A percentile compares a stretch with the other conserved stretches of the same genome.
Conservation (phyloP, 2,329 filamentous ascomycete species). For the Trichoderma asperellum region DNA sequence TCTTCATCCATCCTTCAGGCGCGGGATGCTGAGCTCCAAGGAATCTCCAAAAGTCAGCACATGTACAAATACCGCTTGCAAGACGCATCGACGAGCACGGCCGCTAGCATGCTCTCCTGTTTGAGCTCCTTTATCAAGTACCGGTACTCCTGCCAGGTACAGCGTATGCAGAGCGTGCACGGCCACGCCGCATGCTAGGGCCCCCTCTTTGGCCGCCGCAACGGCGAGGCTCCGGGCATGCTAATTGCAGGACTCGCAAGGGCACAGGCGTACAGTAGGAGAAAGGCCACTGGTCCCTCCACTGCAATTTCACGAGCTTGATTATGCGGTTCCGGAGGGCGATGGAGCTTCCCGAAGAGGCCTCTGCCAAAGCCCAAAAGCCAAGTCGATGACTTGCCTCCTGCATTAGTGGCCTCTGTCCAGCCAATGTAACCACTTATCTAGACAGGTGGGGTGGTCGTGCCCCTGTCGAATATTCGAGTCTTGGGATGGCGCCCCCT, state of each 20-base stretch:
- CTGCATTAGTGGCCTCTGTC: constrained; percentile 24
- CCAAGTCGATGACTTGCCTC: constrained; percentile 26
- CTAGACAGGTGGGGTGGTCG: constrained; percentile 15
- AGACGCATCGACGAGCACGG: constrained; percentile 13
- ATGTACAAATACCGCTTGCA: background rate
- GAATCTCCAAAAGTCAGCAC: background rate
- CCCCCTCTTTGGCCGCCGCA: background rate
- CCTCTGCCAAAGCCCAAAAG: constrained; percentile 5
- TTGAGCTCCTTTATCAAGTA: constrained; percentile 12
- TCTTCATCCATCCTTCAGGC: background rate
- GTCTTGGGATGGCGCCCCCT: constrained; percentile 19
- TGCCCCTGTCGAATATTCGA: constrained; percentile 20
- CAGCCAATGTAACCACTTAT: constrained; percentile 21
- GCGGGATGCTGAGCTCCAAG: background rate
- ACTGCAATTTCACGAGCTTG: constrained; percentile 22
- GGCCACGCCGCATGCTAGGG: constrained; percentile 9
- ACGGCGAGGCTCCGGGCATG: constrained; percentile 2
- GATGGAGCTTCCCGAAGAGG: constrained; percentile 23
- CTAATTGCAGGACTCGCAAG: constrained; percentile 20
- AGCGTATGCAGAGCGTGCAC: constrained; percentile 5
- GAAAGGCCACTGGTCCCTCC: constrained; percentile 12
- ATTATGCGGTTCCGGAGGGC: constrained; percentile 7
- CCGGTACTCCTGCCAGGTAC: background rate
- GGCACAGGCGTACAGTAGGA: background rate
- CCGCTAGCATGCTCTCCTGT: constrained; percentile 3